A percentile compares a stretch with the other conserved stretches of the same genome.
Evolutionary conservation across 768 basidiomycete genomes (phyloP).

Genomic region (Serpula lacrymans): DNA sequence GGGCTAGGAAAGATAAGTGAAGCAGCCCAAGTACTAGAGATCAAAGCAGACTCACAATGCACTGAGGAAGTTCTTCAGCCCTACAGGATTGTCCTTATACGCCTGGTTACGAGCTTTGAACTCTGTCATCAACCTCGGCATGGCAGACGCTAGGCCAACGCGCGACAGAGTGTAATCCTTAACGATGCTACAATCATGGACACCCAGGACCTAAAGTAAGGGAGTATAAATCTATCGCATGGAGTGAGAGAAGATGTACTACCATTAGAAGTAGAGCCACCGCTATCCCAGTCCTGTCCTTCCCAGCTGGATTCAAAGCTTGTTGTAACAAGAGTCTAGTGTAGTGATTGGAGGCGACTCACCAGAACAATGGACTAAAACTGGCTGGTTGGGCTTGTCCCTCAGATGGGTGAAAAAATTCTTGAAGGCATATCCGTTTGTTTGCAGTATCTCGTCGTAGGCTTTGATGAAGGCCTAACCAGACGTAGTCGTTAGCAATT

Average conservation of each 20-base stretch:
- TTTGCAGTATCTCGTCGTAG: slow-evolving; percentile 29
- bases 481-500: background rate
- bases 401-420: slow-evolving; percentile 34
- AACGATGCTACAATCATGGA: slow-evolving; percentile 35
- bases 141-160: slow-evolving; percentile 32
- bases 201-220: slow-evolving; percentile 37
- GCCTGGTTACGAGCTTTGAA: no score
- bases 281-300: slow-evolving; percentile 41
- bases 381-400: slow-evolving; percentile 35
- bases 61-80: no score
- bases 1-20: slow-evolving; percentile 25
- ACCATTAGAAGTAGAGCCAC: slow-evolving; percentile 35
- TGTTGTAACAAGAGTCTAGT: no score
- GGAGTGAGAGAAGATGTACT: background rate
- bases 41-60: no score
- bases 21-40: no score
- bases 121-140: slow-evolving; percentile 28
- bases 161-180: slow-evolving; percentile 39
- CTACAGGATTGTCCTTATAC: no score
- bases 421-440: slow-evolving; percentile 29
- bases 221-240: background rate
- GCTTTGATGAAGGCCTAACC: slow-evolving; percentile 28
- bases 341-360: background rate
- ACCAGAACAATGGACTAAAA: slow-evolving; percentile 45
- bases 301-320: slow-evolving; percentile 42